A percentile compares a stretch with the other conserved stretches of the same genome.
Evolutionary conservation across 1,139 yeast genomes (phyloP).

Genomic region (Nakaseomyces glabratus): DNA sequence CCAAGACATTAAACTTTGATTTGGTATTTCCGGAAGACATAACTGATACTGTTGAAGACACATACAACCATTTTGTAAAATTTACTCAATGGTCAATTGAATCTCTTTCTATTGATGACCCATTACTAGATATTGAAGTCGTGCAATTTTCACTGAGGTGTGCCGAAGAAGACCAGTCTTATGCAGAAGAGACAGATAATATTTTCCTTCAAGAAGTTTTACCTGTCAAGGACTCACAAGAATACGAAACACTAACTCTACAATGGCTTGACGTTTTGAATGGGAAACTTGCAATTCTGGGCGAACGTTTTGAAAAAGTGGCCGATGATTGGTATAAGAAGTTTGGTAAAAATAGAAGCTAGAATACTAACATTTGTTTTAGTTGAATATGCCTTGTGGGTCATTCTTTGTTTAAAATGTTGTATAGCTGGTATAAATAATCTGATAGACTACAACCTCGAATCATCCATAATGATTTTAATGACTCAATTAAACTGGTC

Average conservation of each 20-base stretch:
- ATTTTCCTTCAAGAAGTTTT: slow-evolving; percentile 29
- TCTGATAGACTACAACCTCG: no score
- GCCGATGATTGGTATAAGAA: slow-evolving; percentile 21
- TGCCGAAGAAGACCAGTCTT: slow-evolving; percentile 28
- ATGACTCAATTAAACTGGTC: no score
- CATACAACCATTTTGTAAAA: slow-evolving; percentile 29
- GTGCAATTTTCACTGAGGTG: slow-evolving; percentile 27
- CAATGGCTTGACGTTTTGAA: slow-evolving; percentile 23
- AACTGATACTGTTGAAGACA: slow-evolving; percentile 23
- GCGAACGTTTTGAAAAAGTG: slow-evolving; percentile 14
- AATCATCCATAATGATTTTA: no score
- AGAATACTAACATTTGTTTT: no score
- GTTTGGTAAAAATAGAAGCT: slow-evolving; percentile 16
- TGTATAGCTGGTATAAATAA: no score
- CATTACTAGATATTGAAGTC: slow-evolving; percentile 24
- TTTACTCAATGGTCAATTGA: slow-evolving; percentile 32
- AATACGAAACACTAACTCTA: slow-evolving; percentile 18
- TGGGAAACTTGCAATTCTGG: slow-evolving; percentile 15
- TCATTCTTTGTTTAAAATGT: no score
- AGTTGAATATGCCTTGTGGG: no score
- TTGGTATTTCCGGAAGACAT: slow-evolving; percentile 21
- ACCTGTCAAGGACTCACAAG: slow-evolving; percentile 20
- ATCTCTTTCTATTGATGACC: slow-evolving; percentile 19
- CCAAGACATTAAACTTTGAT: slow-evolving; percentile 29
- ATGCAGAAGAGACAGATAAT: slow-evolving; percentile 25